Conservation (phyloP, 2,329 filamentous ascomycete species). For the Hymenoscyphus linearis region DNA sequence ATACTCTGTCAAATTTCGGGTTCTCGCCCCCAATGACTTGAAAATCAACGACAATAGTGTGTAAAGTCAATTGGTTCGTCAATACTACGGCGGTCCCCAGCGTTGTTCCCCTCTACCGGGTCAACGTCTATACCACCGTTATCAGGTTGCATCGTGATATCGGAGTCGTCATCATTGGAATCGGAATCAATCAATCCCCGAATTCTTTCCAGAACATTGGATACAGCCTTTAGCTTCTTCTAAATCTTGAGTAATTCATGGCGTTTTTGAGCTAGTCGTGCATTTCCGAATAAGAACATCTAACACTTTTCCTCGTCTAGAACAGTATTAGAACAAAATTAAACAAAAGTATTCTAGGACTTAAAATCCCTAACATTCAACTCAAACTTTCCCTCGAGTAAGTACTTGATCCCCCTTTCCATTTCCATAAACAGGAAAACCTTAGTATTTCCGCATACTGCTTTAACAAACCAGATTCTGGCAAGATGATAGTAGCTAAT, state of each 20-base stretch:
- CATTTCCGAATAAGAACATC: conserved; percentile 2
- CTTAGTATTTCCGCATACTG: conserved; percentile 19
- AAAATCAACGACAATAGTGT: neutral
- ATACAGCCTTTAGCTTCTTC: neutral
- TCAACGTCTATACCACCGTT: neutral
- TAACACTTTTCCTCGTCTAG: conserved; percentile 6
- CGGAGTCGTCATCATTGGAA: neutral
- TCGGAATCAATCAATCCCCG: neutral
- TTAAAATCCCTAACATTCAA: conserved; percentile 11
- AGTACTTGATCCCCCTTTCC: conserved; percentile 3
- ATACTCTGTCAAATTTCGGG: neutral
- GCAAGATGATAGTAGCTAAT: conserved; percentile 67
- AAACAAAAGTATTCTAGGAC: neutral
- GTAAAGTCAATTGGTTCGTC: neutral
- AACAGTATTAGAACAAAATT: neutral
- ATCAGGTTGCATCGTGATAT: neutral
- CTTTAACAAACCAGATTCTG: conserved; percentile 57
- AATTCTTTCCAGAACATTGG: neutral
- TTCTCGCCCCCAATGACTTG: neutral
- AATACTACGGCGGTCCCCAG: neutral
- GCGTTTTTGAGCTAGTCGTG: neutral
- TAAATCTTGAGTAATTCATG: neutral
- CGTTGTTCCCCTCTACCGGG: neutral
- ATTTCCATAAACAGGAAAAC: conserved; percentile 13
- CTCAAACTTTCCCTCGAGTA: conserved; percentile 15